Evolutionary conservation across 2,329 filamentous ascomycete species (phyloP), one percentile per base, ranked within the genome.

Genomic region (Dactylellina drechsleri): DNA sequence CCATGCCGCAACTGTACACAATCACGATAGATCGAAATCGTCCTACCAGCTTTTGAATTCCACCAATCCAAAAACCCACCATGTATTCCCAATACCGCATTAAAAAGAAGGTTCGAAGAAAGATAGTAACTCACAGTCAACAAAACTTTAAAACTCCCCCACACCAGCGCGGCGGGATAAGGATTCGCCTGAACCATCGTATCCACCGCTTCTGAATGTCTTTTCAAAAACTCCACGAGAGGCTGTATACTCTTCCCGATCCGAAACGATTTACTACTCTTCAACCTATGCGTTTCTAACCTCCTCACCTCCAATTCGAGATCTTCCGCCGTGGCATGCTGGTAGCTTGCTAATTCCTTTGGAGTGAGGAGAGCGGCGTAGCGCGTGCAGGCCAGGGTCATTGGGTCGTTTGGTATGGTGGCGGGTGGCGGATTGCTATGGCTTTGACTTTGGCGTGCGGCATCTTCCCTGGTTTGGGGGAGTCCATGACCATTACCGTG

Each of bases 101-200:
- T 23, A 18, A 57, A 57, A 36, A 1, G 6, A 36, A 36, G 6
- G 6, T 4, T 23, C 23, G 2, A 56, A 31, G 23, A 54, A 28
- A 54, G 16, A 72, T 26, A 23, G 26, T 13, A 52, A n/a, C 20
- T 60, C 49, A 73, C 68, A 50, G 64, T 67, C 12, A 74, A 45
- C 12, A 74, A 52, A 54, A 67, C 40, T 10, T 67, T 74, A 5
- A 74, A 49, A 13, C 47, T 54, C 1, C 70, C 70, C 62, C 62
- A 74, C 1, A 74, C 47, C 28, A 74, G 36, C 16, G 70, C 70
- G 12, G 40, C 56, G 28, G 62, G 62, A 16, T 41, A 67, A 45
- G 70, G 70, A 64, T 67, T 66, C 23, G 64, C 31, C 62, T 74
- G 70, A n/a, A 67, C 70, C 49, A 67, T 58, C 7, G 58, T 64